phyloP scores from a whole-genome alignment of 192 early-diverging fungal species.

The Entomortierella beljakovae region DNA sequence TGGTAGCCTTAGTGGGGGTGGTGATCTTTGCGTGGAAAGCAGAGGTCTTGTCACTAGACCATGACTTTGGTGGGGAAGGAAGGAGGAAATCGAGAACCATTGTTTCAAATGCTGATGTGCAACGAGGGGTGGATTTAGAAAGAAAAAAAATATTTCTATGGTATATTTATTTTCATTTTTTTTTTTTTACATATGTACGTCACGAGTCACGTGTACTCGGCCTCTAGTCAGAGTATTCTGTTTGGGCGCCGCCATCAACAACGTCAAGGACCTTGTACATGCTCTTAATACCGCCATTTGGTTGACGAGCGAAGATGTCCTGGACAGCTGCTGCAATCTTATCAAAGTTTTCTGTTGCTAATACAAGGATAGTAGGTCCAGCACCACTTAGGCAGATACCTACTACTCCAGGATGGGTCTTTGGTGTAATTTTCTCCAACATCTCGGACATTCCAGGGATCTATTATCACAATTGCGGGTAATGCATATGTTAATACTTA shows the following conservation, averaged over 20 bases:
- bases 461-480: constrained; percentile 50
- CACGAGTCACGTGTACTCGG: constrained; percentile 1
- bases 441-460: constrained; percentile 92
- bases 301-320: constrained; percentile 66
- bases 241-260: constrained; percentile 64
- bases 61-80: constrained; percentile 77
- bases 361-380: constrained; percentile 94
- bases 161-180: constrained; percentile 1
- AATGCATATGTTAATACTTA: too few species aligned
- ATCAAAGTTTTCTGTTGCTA: constrained; percentile 90
- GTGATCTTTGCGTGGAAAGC: constrained; percentile 57
- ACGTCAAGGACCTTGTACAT: constrained; percentile 73
- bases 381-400: constrained; percentile 96
- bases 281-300: constrained; percentile 66
- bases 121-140: constrained; percentile 11
- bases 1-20: constrained; percentile 43
- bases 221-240: constrained; percentile 32
- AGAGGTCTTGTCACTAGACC: constrained; percentile 63
- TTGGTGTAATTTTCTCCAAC: constrained; percentile 77
- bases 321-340: constrained; percentile 76
- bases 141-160: neutral
- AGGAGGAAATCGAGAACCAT: constrained; percentile 73
- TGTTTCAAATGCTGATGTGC: constrained; percentile 10
- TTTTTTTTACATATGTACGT: neutral
- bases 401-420: constrained; percentile 83